These are phyloP conservation scores for Paspalum vaginatum DNA, from an alignment of 176 grass and related monocot species.

Conservation along the genomic window DNA sequence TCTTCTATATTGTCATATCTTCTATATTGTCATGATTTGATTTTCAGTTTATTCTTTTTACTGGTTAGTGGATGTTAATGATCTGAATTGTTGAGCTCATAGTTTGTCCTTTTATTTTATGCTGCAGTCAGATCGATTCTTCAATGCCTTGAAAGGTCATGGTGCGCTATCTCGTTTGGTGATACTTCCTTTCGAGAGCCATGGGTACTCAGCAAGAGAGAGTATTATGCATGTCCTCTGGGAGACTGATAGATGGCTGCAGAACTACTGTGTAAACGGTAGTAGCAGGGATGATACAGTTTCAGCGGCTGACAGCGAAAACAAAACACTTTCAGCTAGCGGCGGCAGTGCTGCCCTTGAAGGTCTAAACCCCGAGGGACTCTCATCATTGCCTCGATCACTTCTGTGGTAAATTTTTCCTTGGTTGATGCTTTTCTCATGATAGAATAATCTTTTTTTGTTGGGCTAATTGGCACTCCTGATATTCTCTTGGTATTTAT, in stretches of 20 bases:
- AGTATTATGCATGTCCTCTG: constrained; percentile 99
- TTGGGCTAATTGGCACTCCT: background rate
- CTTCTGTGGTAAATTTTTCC: constrained; percentile 75
- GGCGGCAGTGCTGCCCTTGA: constrained; percentile 56
- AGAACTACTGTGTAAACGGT: constrained; percentile 75
- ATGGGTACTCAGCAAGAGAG: constrained; percentile 94
- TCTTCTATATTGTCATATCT: constrained; percentile 6
- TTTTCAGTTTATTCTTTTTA: constrained; percentile 23
- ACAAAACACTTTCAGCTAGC: constrained; percentile 66
- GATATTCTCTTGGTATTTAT: background rate
- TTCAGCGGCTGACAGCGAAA: constrained; percentile 45
- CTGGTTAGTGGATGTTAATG: constrained; percentile 7
- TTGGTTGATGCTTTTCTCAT: constrained; percentile 29
- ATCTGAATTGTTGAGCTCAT: constrained; percentile 22
- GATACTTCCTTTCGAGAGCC: constrained; percentile 94
- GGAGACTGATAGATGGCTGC: constrained; percentile 96
- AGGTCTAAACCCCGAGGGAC: constrained; percentile 50
- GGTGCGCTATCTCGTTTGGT: constrained; percentile 89
- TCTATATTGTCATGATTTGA: constrained; percentile 12
- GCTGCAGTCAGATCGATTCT: constrained; percentile 94
- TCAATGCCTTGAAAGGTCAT: constrained; percentile 99
- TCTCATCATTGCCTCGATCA: constrained; percentile 52
- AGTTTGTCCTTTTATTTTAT: constrained; percentile 1
- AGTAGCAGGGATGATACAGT: constrained; percentile 50
- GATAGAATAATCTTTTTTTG: constrained; percentile 14